A percentile compares a stretch with the other conserved stretches of the same genome.
Evolutionary conservation across 176 grass and related monocot species (phyloP).

Genomic region (Ensete ventricosum): DNA sequence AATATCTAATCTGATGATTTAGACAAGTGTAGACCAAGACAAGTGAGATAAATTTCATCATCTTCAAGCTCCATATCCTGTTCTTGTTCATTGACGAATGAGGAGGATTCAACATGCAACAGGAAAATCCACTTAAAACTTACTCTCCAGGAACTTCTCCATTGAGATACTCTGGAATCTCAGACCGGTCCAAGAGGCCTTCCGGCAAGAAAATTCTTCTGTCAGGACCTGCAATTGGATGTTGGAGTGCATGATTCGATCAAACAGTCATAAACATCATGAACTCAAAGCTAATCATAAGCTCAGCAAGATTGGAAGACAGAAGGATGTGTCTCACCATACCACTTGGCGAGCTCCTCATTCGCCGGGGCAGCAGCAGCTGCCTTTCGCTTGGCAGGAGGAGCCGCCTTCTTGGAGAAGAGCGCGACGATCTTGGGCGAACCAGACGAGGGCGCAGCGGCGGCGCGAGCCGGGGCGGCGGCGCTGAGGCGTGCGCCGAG

Average conservation of each 20-base stretch:
- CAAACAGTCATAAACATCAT: too few relatives aligned
- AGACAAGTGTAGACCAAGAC: too few relatives aligned
- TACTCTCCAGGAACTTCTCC: constrained; percentile 96
- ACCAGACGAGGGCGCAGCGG: constrained; percentile 7
- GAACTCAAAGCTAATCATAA: too few relatives aligned
- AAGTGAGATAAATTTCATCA: too few relatives aligned
- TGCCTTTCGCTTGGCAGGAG: constrained; percentile 41
- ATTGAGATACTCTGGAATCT: constrained; percentile 87
- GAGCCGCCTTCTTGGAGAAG: constrained; percentile 37
- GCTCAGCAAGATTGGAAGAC: too few relatives aligned
- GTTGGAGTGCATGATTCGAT: too few relatives aligned
- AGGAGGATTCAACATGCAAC: too few relatives aligned
- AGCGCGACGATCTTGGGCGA: constrained; percentile 62
- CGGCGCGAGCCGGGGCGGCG: constrained; percentile 24
- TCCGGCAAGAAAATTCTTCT: constrained; percentile 86
- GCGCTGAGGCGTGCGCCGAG: constrained; percentile 46
- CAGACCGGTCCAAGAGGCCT: constrained; percentile 81
- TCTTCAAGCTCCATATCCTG: too few relatives aligned
- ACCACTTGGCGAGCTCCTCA: constrained; percentile 97
- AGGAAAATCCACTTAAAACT: constrained; percentile 23
- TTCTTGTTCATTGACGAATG: too few relatives aligned
- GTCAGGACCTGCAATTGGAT: constrained; percentile 46
- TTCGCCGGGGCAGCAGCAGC: constrained; percentile 16
- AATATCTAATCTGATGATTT: too few relatives aligned
- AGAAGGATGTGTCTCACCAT: constrained; percentile 37